Conservation (phyloP, 1,284 basidiomycete species). For the Moesziomyces antarcticus region DNA sequence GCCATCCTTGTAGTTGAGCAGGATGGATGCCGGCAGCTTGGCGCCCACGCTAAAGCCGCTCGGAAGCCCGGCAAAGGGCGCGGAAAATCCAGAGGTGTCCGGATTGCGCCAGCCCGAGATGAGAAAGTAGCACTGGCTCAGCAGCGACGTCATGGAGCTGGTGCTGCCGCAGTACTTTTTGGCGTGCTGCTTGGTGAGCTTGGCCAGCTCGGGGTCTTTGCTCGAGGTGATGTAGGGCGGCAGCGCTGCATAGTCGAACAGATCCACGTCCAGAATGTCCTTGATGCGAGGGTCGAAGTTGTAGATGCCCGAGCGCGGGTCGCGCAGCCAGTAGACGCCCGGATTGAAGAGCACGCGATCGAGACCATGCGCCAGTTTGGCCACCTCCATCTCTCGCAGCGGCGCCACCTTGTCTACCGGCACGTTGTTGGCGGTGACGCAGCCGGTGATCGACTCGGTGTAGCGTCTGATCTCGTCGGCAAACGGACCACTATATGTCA, state of each 20-base stretch:
- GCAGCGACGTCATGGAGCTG: constrained; percentile 85
- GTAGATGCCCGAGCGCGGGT: constrained; percentile 85
- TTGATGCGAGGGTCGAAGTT: constrained; percentile 82
- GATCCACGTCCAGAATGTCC: constrained; percentile 79
- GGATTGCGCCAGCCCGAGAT: constrained; percentile 66
- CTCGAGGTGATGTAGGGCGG: constrained; percentile 84
- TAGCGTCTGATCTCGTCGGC: constrained; percentile 25
- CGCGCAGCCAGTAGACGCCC: constrained; percentile 90
- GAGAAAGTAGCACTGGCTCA: constrained; percentile 86
- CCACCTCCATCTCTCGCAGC: constrained; percentile 71
- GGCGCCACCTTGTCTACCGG: constrained; percentile 50
- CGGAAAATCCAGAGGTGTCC: constrained; percentile 62
- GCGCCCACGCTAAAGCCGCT: constrained; percentile 82
- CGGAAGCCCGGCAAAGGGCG: constrained; percentile 74
- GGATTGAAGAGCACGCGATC: constrained; percentile 74
- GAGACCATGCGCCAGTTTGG: constrained; percentile 80
- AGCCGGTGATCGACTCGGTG: constrained; percentile 35
- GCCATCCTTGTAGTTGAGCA: constrained; percentile 71
- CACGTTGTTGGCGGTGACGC: constrained; percentile 17
- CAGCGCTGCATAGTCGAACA: constrained; percentile 89
- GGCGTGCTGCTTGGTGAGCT: constrained; percentile 74
- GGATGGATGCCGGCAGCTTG: constrained; percentile 79
- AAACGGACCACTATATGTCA: constrained; percentile 24
- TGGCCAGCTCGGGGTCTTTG: constrained; percentile 78
- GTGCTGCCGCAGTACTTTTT: constrained; percentile 86